Conservation (phyloP, 805 yeast genomes). For the Candida maesae region DNA sequence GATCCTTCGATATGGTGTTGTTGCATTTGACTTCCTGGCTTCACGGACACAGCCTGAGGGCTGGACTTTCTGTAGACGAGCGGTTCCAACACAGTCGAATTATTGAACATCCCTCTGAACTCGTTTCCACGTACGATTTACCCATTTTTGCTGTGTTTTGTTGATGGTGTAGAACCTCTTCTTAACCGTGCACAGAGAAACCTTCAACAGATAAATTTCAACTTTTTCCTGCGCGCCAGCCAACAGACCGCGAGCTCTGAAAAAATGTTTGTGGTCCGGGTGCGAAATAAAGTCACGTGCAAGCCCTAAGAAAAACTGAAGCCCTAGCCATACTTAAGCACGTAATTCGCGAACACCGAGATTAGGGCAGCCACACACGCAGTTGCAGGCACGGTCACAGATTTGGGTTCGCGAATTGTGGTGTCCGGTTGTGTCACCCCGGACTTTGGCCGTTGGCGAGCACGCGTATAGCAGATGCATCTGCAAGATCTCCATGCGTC, state of each 20-base stretch:
- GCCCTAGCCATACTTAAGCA: background rate
- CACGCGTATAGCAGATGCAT: too few relatives aligned
- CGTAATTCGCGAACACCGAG: background rate
- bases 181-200: background rate
- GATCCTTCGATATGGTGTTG: too few relatives aligned
- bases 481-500: too few relatives aligned
- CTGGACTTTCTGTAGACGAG: background rate
- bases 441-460: background rate
- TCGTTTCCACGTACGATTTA: constrained; percentile 1
- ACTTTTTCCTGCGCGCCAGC: background rate
- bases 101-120: background rate
- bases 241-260: background rate
- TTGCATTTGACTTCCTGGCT: too few relatives aligned
- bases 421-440: constrained; percentile 2
- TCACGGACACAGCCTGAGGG: too few relatives aligned
- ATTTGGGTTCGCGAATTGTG: background rate
- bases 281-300: background rate
- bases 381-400: background rate
- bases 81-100: background rate
- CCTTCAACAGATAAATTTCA: constrained; percentile 1
- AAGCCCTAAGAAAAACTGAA: background rate
- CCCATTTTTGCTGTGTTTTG: constrained; percentile 1
- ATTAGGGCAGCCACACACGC: background rate
- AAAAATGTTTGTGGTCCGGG: background rate
- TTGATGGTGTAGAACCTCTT: background rate